Evolutionary conservation across 768 basidiomycete species (phyloP).

Genomic region (Leccinum incarnatum): DNA sequence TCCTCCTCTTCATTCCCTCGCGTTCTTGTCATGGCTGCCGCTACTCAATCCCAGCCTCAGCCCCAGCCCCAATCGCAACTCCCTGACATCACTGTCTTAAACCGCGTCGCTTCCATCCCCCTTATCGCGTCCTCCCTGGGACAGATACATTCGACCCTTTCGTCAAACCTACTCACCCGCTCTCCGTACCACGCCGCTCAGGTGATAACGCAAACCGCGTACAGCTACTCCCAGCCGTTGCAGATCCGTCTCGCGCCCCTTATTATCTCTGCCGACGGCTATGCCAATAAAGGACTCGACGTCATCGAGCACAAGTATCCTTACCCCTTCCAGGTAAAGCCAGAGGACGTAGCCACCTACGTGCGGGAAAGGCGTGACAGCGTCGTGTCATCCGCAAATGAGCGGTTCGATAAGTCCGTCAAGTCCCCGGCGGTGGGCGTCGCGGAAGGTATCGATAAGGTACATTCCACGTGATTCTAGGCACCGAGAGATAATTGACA

Average conservation of each 20-base stretch:
- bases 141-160: conserved; percentile 58
- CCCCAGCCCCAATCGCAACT: conserved; percentile 17
- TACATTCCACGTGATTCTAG: conserved; percentile 33
- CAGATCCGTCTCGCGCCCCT: conserved; percentile 65
- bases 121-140: conserved; percentile 63
- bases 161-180: conserved; percentile 57
- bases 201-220: conserved; percentile 54
- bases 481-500: conserved; percentile 13
- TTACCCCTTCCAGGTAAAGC: conserved; percentile 70
- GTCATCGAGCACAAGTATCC: conserved; percentile 71
- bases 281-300: conserved; percentile 74
- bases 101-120: conserved; percentile 71
- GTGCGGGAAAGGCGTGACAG: conserved; percentile 56
- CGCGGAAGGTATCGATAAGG: conserved; percentile 72
- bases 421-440: conserved; percentile 59
- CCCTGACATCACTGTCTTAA: conserved; percentile 60
- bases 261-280: conserved; percentile 59
- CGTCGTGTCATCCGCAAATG: conserved; percentile 53
- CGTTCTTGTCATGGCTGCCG: conserved; percentile 35
- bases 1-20: conserved; percentile 1
- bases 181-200: conserved; percentile 67
- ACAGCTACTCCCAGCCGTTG: conserved; percentile 62
- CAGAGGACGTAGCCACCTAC: conserved; percentile 64
- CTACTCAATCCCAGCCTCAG: conserved; percentile 24
- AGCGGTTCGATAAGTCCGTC: conserved; percentile 64